Percentiles rank a stretch among this genome's conserved stretches.
These are phyloP conservation scores for Dactylellina haptotyla DNA, from an alignment of 2,329 filamentous ascomycete species.

Conservation along the genomic window DNA sequence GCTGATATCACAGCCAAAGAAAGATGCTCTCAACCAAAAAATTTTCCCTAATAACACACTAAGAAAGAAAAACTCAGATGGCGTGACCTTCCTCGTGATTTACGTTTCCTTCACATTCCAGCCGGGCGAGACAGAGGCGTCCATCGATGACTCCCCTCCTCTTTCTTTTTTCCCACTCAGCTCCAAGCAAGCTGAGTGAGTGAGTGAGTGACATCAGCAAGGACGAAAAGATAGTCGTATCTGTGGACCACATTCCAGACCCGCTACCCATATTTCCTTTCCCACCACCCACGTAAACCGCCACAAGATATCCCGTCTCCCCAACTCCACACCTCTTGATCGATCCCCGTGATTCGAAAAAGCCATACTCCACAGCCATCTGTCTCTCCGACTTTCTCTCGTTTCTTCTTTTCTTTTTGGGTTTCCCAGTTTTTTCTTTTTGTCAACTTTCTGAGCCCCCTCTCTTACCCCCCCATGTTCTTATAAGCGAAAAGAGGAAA, in stretches of 20 bases:
- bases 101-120: conserved; percentile 16
- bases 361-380: conserved; percentile 20
- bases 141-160: background rate
- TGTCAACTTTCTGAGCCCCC: background rate
- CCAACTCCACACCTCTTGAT: background rate
- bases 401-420: conserved; percentile 9
- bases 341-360: conserved; percentile 26
- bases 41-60: background rate
- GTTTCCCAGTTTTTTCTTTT: background rate
- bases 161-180: background rate
- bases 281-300: background rate
- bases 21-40: too few relatives aligned
- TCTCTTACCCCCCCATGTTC: conserved; percentile 24
- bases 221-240: too few relatives aligned
- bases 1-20: background rate
- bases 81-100: conserved; percentile 37
- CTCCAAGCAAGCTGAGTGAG: background rate
- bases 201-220: background rate
- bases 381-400: conserved; percentile 4
- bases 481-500: conserved; percentile 52
- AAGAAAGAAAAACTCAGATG: background rate
- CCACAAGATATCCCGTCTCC: background rate
- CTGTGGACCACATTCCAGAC: conserved; percentile 28
- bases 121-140: background rate
- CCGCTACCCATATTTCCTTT: too few relatives aligned